Evolutionary conservation across 2,329 filamentous ascomycete genomes (phyloP).

Genomic region (Ceratocystis ficicola): DNA sequence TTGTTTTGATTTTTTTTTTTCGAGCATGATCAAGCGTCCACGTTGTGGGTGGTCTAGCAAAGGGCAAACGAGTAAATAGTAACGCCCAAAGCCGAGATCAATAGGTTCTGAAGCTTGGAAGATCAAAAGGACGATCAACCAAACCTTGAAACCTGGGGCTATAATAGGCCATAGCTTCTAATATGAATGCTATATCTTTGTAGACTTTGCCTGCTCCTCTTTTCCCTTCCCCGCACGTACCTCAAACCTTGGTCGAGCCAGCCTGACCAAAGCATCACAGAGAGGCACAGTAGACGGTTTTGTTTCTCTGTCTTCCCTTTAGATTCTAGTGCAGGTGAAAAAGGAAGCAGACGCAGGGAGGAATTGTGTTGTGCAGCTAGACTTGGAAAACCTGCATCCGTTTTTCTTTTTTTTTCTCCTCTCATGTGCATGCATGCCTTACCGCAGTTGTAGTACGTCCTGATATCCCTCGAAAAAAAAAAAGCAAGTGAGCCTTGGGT

Average conservation of each 20-base stretch:
- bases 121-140: neutral
- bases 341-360: neutral
- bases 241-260: neutral
- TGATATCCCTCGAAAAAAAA: neutral
- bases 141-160: neutral
- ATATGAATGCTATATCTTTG: neutral
- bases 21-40: neutral
- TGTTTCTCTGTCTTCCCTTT: neutral
- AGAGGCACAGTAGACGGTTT: too few species aligned
- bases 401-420: neutral
- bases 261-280: too few species aligned
- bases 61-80: neutral
- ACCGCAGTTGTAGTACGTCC: too few species aligned
- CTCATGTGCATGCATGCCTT: too few species aligned
- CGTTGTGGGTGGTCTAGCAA: neutral
- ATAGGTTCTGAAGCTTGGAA: neutral
- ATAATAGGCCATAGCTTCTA: neutral
- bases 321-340: neutral
- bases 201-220: neutral
- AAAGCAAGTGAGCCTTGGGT: neutral
- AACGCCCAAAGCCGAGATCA: neutral
- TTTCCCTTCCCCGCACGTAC: neutral
- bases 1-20: neutral
- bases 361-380: neutral
- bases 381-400: neutral